Evolutionary conservation across 2,329 filamentous ascomycete species (phyloP).

Genomic region (Lasiodiplodia citricola): DNA sequence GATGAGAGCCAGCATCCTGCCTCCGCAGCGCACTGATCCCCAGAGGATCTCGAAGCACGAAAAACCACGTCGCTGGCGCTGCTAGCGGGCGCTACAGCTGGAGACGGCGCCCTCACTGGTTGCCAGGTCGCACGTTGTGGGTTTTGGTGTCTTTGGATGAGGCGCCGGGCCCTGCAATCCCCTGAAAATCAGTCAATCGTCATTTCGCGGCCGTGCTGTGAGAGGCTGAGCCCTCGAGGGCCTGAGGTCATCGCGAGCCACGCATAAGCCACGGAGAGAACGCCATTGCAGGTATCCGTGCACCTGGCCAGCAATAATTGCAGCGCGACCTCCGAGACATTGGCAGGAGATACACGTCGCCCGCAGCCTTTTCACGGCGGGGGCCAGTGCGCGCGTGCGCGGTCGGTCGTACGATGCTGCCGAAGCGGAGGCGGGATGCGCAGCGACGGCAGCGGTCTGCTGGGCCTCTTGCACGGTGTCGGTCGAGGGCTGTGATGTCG

Average conservation of each 20-base stretch:
- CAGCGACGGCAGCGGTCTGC: neutral
- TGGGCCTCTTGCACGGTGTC: conserved; percentile 1
- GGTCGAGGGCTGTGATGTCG: neutral
- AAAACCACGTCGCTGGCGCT: conserved; percentile 18
- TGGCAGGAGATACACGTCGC: conserved; percentile 21
- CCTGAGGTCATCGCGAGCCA: conserved; percentile 21
- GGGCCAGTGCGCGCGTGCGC: conserved; percentile 5
- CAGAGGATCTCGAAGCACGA: conserved; percentile 4
- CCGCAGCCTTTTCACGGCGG: conserved; percentile 6
- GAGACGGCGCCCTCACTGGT: conserved; percentile 6
- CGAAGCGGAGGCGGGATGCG: neutral
- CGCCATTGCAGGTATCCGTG: conserved; percentile 1
- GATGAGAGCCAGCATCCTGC: conserved; percentile 10
- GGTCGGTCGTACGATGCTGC: conserved; percentile 2
- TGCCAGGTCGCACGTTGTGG: neutral
- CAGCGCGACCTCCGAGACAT: conserved; percentile 22
- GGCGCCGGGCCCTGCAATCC: conserved; percentile 9
- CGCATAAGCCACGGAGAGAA: conserved; percentile 15
- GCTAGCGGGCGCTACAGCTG: conserved; percentile 8
- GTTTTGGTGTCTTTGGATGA: conserved; percentile 13
- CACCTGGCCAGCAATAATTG: conserved; percentile 2
- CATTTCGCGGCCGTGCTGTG: conserved; percentile 15
- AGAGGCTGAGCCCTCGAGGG: conserved; percentile 6
- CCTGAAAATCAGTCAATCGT: conserved; percentile 21
- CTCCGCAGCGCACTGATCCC: conserved; percentile 17